phyloP scores from a whole-genome alignment of 2,329 filamentous ascomycete species.

The Calonectria pteridis region DNA sequence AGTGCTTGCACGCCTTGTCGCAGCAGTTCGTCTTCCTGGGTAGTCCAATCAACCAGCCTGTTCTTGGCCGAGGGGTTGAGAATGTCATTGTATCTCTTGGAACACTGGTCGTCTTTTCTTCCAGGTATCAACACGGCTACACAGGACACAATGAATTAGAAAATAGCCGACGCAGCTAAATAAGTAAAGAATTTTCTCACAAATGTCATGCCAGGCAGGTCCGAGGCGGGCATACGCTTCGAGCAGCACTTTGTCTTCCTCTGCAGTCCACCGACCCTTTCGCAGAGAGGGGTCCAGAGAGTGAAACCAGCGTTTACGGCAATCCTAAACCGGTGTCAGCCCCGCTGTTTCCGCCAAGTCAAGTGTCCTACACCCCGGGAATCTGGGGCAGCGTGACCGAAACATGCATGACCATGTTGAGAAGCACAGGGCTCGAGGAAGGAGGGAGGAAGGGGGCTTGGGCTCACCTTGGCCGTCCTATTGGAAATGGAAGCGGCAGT shows the following conservation, averaged over 20 bases:
- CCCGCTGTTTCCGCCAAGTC: neutral
- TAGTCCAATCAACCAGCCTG: constrained; percentile 43
- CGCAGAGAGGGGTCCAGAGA: constrained; percentile 46
- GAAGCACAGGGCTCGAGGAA: neutral
- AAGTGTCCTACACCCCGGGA: neutral
- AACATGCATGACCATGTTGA: neutral
- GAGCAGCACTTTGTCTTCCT: constrained; percentile 46
- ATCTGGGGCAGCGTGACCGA: neutral
- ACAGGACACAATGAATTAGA: neutral
- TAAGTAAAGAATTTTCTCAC: constrained; percentile 22
- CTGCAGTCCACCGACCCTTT: constrained; percentile 46
- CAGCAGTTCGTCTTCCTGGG: constrained; percentile 41
- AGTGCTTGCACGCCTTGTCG: constrained; percentile 40
- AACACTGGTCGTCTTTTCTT: constrained; percentile 47
- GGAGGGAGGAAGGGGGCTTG: neutral
- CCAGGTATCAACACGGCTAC: constrained; percentile 44
- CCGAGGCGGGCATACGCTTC: constrained; percentile 44
- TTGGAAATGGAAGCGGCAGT: constrained; percentile 42
- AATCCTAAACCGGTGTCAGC: constrained; percentile 37
- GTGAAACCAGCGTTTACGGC: constrained; percentile 48
- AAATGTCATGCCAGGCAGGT: constrained; percentile 45
- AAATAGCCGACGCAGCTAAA: neutral
- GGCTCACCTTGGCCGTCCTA: constrained; percentile 45
- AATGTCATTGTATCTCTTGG: constrained; percentile 47
- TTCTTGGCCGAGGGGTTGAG: constrained; percentile 44